These are phyloP conservation scores for Phytophthora sp. DNA, from an alignment of 352 stramenopile species.

Conservation along the genomic window DNA sequence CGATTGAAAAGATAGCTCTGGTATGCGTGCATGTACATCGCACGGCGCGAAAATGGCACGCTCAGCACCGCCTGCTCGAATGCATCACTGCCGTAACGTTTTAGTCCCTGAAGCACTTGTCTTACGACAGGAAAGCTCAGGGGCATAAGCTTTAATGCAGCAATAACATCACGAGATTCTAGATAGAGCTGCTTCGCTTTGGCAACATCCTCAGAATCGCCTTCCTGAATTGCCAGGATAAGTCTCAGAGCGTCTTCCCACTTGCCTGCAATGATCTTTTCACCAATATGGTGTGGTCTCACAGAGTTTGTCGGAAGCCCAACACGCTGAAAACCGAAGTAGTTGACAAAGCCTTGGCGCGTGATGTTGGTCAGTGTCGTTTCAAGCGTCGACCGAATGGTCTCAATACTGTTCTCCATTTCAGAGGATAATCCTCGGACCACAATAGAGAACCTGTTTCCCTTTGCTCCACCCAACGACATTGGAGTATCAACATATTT, in stretches of 20 bases:
- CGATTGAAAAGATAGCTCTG: constrained; percentile 82
- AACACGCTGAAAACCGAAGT: constrained; percentile 86
- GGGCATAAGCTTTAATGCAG: constrained; percentile 61
- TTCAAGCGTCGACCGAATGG: constrained; percentile 22
- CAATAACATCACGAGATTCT: constrained; percentile 53
- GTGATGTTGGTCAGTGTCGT: constrained; percentile 37
- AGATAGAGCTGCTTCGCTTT: constrained; percentile 57
- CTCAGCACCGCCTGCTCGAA: constrained; percentile 62
- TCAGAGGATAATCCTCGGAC: constrained; percentile 43
- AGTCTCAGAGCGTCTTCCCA: constrained; percentile 59
- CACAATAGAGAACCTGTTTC: constrained; percentile 74
- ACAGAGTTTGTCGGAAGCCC: constrained; percentile 49
- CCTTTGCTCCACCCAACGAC: constrained; percentile 53
- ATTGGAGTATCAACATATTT: constrained; percentile 58
- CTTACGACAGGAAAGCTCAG: constrained; percentile 52
- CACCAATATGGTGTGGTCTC: constrained; percentile 72
- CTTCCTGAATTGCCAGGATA: constrained; percentile 46
- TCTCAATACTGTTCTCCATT: not conserved
- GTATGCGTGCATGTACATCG: constrained; percentile 82
- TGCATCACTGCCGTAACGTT: constrained; percentile 54
- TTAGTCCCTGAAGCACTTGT: constrained; percentile 68
- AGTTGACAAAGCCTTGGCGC: constrained; percentile 71
- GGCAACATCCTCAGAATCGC: constrained; percentile 39
- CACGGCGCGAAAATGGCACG: constrained; percentile 60
- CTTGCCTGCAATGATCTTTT: constrained; percentile 66